These are phyloP conservation scores for Talaromyces amestolkiae DNA, from an alignment of 2,329 filamentous ascomycete species.

Conservation along the genomic window DNA sequence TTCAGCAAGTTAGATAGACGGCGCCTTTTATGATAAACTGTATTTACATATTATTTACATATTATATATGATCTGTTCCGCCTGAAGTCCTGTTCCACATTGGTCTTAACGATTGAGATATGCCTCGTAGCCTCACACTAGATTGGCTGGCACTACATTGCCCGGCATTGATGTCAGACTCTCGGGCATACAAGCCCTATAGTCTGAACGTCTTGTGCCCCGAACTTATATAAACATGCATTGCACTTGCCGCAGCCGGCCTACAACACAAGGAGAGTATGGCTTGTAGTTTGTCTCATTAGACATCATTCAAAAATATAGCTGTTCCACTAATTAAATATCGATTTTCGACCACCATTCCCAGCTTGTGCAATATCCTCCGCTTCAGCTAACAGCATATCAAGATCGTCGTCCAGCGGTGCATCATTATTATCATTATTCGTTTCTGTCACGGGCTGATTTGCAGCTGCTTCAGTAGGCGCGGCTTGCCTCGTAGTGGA, in stretches of 20 bases:
- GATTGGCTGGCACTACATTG: not conserved
- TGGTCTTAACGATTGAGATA: not conserved
- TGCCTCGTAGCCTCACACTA: no score
- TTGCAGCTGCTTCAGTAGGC: not conserved
- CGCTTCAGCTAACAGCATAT: conserved; percentile 13
- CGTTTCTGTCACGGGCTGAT: not conserved
- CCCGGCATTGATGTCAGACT: not conserved
- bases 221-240: not conserved
- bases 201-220: not conserved
- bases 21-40: not conserved
- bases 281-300: not conserved
- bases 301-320: not conserved
- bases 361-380: not conserved
- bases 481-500: not conserved
- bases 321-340: not conserved
- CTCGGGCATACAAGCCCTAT: not conserved
- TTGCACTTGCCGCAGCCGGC: not conserved
- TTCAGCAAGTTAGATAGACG: not conserved
- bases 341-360: not conserved
- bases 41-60: not conserved
- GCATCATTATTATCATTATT: conserved; percentile 6
- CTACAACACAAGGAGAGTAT: not conserved
- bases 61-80: not conserved
- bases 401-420: conserved; percentile 11
- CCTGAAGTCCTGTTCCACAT: not conserved